Evolutionary conservation across 257 asterid species (phyloP).

Genomic region (Capsicum rhomboideum): DNA sequence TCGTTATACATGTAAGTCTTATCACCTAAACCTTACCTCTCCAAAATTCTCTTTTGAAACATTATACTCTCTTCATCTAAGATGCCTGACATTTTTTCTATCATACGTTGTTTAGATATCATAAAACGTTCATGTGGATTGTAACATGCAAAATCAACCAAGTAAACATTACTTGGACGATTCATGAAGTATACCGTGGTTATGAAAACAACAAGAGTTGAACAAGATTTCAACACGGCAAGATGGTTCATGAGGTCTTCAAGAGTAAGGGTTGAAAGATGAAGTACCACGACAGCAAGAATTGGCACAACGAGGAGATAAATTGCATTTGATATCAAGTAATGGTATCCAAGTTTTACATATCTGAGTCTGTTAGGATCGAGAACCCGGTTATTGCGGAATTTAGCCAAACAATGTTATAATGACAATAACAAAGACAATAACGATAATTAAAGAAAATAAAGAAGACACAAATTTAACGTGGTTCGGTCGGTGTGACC

Average conservation of each 20-base stretch:
- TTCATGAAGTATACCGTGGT: constrained; percentile 16
- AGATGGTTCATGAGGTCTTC: constrained; percentile 20
- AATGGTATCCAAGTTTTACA: constrained; percentile 31
- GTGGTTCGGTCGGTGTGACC: too few relatives aligned
- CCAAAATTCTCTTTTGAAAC: constrained; percentile 25
- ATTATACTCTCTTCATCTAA: constrained; percentile 16
- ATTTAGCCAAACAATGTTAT: too few relatives aligned
- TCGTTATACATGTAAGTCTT: constrained; percentile 15
- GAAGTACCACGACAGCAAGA: constrained; percentile 15
- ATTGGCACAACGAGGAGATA: constrained; percentile 20
- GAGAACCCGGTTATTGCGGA: too few relatives aligned
- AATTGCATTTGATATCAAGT: constrained; percentile 25
- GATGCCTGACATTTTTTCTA: neutral
- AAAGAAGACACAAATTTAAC: too few relatives aligned
- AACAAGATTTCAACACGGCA: constrained; percentile 12
- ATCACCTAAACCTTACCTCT: constrained; percentile 36
- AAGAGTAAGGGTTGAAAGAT: constrained; percentile 15
- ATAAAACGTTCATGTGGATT: constrained; percentile 19
- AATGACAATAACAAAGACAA: too few relatives aligned
- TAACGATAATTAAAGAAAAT: too few relatives aligned
- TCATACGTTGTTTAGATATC: constrained; percentile 5
- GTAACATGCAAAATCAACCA: constrained; percentile 35
- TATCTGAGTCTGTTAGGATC: constrained; percentile 30
- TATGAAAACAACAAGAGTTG: constrained; percentile 20
- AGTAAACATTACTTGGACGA: constrained; percentile 31